A percentile compares a stretch with the other conserved stretches of the same genome.
phyloP scores from a whole-genome alignment of 768 basidiomycete species.

The Suillus fuscotomentosus region DNA sequence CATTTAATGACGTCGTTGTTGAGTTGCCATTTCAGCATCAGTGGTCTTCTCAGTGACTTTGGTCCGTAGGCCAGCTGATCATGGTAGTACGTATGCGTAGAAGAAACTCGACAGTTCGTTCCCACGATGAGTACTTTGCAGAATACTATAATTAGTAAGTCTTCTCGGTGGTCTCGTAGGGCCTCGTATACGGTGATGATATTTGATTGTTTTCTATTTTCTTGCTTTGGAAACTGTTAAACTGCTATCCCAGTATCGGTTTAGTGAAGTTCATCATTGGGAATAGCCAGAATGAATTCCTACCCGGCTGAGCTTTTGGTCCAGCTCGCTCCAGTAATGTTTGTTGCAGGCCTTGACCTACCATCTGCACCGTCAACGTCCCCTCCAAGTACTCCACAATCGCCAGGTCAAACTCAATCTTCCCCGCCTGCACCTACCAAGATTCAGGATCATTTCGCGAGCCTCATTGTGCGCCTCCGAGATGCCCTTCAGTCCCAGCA shows the following conservation, averaged over 20 bases:
- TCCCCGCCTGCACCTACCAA: constrained; percentile 28
- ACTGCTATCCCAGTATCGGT: neutral
- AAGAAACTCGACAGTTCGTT: no score
- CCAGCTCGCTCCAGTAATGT: constrained; percentile 93
- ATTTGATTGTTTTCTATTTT: neutral
- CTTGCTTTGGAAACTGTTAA: neutral
- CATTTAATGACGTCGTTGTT: neutral
- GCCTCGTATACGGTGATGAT: neutral
- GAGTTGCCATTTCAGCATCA: neutral
- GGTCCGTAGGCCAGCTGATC: no score
- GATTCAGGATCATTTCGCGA: constrained; percentile 57
- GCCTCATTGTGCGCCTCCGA: constrained; percentile 61
- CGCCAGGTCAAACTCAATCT: constrained; percentile 19
- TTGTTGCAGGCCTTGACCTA: constrained; percentile 79
- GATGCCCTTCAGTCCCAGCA: constrained; percentile 65
- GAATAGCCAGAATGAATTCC: constrained; percentile 66
- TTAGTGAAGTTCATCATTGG: neutral
- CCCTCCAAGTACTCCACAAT: constrained; percentile 12
- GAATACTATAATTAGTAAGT: no score
- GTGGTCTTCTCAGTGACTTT: no score
- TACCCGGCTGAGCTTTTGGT: constrained; percentile 87
- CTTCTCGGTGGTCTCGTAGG: no score
- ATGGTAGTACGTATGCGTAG: no score
- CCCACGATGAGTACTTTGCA: no score
- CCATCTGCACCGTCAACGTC: constrained; percentile 16